Percentiles rank a stretch among this genome's conserved stretches.
Conservation (phyloP, 768 basidiomycete genomes). For the Pleurotus cornucopiae region DNA sequence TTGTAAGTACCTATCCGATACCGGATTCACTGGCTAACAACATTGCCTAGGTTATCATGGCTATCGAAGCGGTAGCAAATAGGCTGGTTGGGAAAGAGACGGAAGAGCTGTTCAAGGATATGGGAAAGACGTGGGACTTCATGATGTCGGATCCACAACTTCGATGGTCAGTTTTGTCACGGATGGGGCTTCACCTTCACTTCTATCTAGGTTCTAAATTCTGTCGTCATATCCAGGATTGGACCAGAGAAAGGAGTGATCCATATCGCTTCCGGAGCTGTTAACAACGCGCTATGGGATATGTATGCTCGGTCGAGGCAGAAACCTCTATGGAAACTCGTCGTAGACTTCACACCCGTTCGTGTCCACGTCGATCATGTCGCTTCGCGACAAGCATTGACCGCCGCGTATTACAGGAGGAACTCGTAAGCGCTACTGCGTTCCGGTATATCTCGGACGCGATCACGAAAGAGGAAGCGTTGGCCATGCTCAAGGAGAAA, state of each 20-base stretch:
- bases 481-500: slow-evolving; percentile 74
- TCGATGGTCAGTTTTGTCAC: slow-evolving; percentile 59
- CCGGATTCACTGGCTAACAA: neutral
- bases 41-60: slow-evolving; percentile 63
- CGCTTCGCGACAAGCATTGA: too few species aligned
- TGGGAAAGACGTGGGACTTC: slow-evolving; percentile 90
- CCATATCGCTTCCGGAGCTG: slow-evolving; percentile 82
- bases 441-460: slow-evolving; percentile 93
- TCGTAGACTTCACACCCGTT: slow-evolving; percentile 86
- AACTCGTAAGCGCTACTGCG: slow-evolving; percentile 69
- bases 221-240: slow-evolving; percentile 48
- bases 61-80: slow-evolving; percentile 74
- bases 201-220: neutral
- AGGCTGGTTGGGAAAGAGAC: slow-evolving; percentile 81
- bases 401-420: slow-evolving; percentile 44
- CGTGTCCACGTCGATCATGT: slow-evolving; percentile 9
- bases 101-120: slow-evolving; percentile 79
- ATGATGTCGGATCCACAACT: slow-evolving; percentile 87
- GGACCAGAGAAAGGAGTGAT: slow-evolving; percentile 97
- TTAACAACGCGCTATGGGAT: slow-evolving; percentile 94
- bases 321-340: slow-evolving; percentile 92
- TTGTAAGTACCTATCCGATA: slow-evolving; percentile 41
- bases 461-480: slow-evolving; percentile 87
- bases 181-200: too few species aligned
- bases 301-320: slow-evolving; percentile 75